Evolutionary conservation across 768 basidiomycete species (phyloP), one percentile per base, ranked within the genome.

Genomic region (Lyophyllum decastes): DNA sequence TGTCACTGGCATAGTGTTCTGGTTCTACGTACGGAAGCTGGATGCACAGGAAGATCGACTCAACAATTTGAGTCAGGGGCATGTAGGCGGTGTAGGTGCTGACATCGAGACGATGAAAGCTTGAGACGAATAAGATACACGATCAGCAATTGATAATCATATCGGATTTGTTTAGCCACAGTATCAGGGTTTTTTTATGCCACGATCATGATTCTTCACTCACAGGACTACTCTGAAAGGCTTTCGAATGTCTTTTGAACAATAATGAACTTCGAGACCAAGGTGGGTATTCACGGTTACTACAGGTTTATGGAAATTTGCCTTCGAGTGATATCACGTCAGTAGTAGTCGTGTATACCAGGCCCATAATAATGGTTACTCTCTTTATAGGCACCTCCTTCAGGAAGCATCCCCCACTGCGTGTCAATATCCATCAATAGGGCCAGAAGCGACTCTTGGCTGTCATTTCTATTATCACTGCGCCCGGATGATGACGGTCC

Each of bases 21-120:
- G 80, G 80, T 64, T 82, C 63, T 73, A 76, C 35, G 79, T 84
- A 52, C 74, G 82, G 55, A 70, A 79, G 14, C 77, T 91, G 41
- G 89, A 91, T 66, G 66, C 70, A 26, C 72, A 83, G 53, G 90
- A 92, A 70, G 86, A 90, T 56, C 65, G 69, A 52, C 72, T 91
- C 25, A 90, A 90, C 60, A 80, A 80, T 52, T 57, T 89, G 62
- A 50, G 61, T 1, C 67, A 68, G 54, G 83, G 79, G 0, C 74
- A 75, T 41, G 70, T 68, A 34, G 64, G 43, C 0, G 35, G 54
- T 8, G 55, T 52, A 5, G 43, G 19, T 12, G 46, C 55, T 4
- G 17, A 43, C n/a, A 40, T 17, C 19, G 47, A 53, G 26, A 16
- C 35, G 17, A 45, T 10, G 24, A 11, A 34, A 2, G 33, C 8